These are phyloP conservation scores for Cichorium intybus DNA, from an alignment of 140 eudicot species.

Conservation along the genomic window DNA sequence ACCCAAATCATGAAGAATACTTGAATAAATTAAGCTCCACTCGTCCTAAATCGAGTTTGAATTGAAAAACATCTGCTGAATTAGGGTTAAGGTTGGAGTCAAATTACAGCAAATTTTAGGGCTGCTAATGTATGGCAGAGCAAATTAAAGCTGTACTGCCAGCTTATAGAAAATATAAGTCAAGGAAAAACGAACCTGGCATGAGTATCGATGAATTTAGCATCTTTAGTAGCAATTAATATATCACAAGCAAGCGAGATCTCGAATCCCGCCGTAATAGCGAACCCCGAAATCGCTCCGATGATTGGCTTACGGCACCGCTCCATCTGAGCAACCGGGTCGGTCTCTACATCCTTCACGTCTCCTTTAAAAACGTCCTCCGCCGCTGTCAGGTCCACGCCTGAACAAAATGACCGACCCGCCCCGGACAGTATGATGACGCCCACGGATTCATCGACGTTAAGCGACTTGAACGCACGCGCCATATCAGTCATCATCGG, in stretches of 20 bases:
- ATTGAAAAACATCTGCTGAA: not conserved
- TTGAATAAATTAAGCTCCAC: not conserved
- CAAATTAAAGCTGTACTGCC: not conserved
- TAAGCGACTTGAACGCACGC: constrained; percentile 54
- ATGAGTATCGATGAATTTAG: constrained; percentile 93
- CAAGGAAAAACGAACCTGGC: constrained; percentile 50
- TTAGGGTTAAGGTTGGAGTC: not conserved
- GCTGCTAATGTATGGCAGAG: not conserved
- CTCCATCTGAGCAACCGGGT: constrained; percentile 91
- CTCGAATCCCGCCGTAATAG: constrained; percentile 96
- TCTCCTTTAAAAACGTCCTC: constrained; percentile 96
- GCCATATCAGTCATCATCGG: constrained; percentile 78
- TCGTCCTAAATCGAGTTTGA: not conserved
- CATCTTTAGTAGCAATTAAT: constrained; percentile 73
- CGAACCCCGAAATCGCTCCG: constrained; percentile 87
- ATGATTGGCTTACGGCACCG: constrained; percentile 76
- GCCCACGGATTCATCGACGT: constrained; percentile 60
- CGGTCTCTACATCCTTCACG: constrained; percentile 68
- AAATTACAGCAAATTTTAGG: not conserved
- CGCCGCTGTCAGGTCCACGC: constrained; percentile 92
- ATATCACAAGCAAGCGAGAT: constrained; percentile 90
- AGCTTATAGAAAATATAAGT: not conserved
- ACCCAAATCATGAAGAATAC: constrained; percentile 4
- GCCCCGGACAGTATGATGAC: constrained; percentile 78
- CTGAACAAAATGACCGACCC: constrained; percentile 93